Evolutionary conservation across 2,329 filamentous ascomycete genomes (phyloP).

Genomic region (Neobulgaria alba): DNA sequence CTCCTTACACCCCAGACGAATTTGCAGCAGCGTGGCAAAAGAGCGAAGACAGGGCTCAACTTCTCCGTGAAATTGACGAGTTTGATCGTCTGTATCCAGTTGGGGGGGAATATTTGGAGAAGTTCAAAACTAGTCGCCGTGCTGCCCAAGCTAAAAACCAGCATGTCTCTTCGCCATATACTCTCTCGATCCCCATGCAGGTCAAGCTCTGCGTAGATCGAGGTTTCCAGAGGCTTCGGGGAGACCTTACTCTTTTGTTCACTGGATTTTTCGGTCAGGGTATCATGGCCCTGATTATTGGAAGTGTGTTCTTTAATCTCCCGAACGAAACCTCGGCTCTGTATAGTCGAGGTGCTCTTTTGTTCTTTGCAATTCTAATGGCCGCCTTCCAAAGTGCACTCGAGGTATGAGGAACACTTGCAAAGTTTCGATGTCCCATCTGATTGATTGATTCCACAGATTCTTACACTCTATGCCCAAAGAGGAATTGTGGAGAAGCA

Average conservation of each 20-base stretch:
- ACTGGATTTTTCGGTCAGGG: constrained; percentile 30
- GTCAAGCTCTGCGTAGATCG: constrained; percentile 71
- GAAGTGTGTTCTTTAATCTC: constrained; percentile 56
- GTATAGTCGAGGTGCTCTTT: constrained; percentile 51
- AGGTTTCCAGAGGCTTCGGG: constrained; percentile 67
- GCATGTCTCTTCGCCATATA: constrained; percentile 70
- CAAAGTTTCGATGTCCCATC: constrained; percentile 36
- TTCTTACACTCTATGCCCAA: constrained; percentile 79
- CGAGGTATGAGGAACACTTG: constrained; percentile 38
- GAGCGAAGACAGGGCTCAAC: constrained; percentile 36
- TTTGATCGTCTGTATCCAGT: constrained; percentile 38
- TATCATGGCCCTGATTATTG: constrained; percentile 54
- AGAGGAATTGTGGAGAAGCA: constrained; percentile 84
- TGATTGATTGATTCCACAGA: constrained; percentile 34
- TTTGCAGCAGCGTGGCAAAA: constrained; percentile 44
- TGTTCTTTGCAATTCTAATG: constrained; percentile 62
- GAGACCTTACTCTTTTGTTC: constrained; percentile 64
- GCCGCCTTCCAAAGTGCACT: constrained; percentile 54
- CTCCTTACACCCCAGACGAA: constrained; percentile 45
- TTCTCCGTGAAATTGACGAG: constrained; percentile 40
- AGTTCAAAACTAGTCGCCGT: constrained; percentile 35
- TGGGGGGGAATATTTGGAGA: constrained; percentile 26
- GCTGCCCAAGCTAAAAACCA: constrained; percentile 21
- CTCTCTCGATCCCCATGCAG: constrained; percentile 69
- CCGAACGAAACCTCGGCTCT: constrained; percentile 44